Evolutionary conservation across 176 grass and related monocot genomes (phyloP), one percentile per base, ranked within the genome.

Genomic region (Carex cristatella): DNA sequence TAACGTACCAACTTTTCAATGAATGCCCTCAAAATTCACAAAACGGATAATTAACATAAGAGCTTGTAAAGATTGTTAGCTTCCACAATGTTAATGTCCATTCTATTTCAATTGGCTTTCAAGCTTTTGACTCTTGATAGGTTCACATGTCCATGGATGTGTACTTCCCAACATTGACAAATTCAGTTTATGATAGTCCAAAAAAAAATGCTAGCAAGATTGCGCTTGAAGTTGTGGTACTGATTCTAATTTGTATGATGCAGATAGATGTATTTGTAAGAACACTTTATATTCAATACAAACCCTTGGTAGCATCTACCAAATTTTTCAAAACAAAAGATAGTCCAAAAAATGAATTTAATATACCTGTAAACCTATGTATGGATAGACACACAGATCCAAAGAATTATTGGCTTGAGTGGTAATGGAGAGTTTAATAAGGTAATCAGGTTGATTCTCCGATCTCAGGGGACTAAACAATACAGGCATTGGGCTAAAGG

Each of bases 401-500:
- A 98, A 85, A 84, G 93, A 93, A 98, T 95, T 98, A 85, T 95
- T 93, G 44, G 90, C 89, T 88, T 98, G 93, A 85, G 91, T 91
- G 57, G 93, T 98, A 88, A 94, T 75, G 60, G 93, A 93, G 65
- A 95, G 94, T 84, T 98, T 98, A 48, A 98, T 6, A 86, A 90
- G 61, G 59, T 92, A 89, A 71, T 98, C 93, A 31, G 81, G 84
- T 72, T 92, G 91, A 92, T 92, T 91, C 65, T 90, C 93, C 18
- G 83, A 57, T 80, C 84, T 94, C 65, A 93, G 91, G 80, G 93
- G 89, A 81, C 91, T 88, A 84, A 98, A 95, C 1, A 98, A 86
- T 55, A 98, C 95, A 88, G 95, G 95, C 95, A 98, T 95, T 27
- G 90, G 93, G 82, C 89, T 92, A 81, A 98, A 98, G 64, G 95